These are phyloP conservation scores for Colletotrichum sp. DNA, from an alignment of 2,329 filamentous ascomycete species.

Conservation along the genomic window DNA sequence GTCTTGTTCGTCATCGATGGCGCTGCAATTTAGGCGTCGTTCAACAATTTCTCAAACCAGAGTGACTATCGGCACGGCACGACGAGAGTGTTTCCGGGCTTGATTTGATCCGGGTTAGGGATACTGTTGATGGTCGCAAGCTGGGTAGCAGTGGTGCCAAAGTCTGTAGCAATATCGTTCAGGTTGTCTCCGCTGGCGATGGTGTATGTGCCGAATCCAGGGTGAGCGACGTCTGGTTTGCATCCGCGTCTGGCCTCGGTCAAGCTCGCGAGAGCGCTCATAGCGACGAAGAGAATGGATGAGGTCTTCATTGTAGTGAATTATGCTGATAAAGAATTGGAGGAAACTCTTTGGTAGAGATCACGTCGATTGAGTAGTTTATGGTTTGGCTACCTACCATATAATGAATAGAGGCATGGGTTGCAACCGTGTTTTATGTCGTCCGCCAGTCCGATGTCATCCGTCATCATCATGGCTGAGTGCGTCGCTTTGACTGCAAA, in stretches of 20 bases:
- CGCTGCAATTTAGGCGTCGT: neutral
- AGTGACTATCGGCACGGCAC: neutral
- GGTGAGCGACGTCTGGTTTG: neutral
- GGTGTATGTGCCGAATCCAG: neutral
- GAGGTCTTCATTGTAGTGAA: neutral
- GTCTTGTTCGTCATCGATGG: neutral
- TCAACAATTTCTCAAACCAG: neutral
- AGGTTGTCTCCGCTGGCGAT: neutral
- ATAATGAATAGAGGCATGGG: neutral
- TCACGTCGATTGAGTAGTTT: accelerated
- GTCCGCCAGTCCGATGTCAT: neutral
- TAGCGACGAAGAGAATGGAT: neutral
- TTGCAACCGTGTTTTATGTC: neutral
- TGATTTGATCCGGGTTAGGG: neutral
- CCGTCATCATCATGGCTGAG: neutral
- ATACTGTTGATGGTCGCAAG: neutral
- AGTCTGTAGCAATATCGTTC: neutral
- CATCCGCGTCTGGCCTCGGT: neutral
- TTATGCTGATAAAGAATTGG: neutral
- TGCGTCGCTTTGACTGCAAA: neutral
- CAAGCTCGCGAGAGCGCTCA: neutral
- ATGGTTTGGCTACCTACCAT: neutral
- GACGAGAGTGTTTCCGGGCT: neutral
- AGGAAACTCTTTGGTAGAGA: neutral
- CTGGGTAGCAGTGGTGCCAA: neutral